These are phyloP conservation scores for Echium plantagineum DNA, from an alignment of 257 asterid species.

Conservation along the genomic window DNA sequence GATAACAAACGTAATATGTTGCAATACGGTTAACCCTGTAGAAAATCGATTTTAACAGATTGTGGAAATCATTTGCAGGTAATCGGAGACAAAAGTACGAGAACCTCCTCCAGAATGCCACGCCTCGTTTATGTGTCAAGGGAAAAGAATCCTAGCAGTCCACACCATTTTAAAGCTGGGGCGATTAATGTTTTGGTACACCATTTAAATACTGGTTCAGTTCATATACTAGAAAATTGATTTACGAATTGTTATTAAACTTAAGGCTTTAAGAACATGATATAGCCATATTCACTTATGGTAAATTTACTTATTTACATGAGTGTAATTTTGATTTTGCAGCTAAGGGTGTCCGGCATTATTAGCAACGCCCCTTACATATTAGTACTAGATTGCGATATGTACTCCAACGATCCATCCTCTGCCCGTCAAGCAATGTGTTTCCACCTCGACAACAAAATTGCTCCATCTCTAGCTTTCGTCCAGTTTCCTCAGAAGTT, in stretches of 20 bases:
- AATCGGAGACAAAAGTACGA: constrained; percentile 18
- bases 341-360: constrained; percentile 57
- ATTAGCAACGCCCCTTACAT: constrained; percentile 63
- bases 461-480: constrained; percentile 29
- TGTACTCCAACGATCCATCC: constrained; percentile 33
- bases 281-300: no score
- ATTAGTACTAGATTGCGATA: constrained; percentile 40
- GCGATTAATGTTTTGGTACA: constrained; percentile 57
- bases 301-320: no score
- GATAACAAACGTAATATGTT: no score
- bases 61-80: constrained; percentile 20
- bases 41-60: no score
- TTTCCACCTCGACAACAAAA: constrained; percentile 27
- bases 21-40: no score
- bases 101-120: constrained; percentile 23
- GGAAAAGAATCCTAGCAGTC: constrained; percentile 44
- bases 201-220: neutral
- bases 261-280: neutral
- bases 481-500: constrained; percentile 70
- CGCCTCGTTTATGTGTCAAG: constrained; percentile 51
- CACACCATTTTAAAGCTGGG: constrained; percentile 82
- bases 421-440: constrained; percentile 53
- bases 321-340: constrained; percentile 9
- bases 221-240: neutral
- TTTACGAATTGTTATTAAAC: neutral